Base-by-base conservation (phyloP, 2,329 filamentous ascomycete species). In the Huntiella abstrusa region DNA sequence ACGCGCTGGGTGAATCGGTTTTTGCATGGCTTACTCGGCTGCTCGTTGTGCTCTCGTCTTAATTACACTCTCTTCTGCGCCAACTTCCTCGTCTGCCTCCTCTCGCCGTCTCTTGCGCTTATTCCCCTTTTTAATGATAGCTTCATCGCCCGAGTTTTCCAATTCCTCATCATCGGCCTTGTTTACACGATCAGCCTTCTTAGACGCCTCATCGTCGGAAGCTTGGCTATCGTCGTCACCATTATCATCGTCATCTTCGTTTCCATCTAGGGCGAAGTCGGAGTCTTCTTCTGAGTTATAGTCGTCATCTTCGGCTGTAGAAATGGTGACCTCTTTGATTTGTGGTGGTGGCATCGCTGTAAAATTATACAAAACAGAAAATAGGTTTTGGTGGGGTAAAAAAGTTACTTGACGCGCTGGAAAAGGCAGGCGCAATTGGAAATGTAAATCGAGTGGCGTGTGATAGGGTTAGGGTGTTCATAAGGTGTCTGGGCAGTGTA, bases 221-320 rank as follows among this genome's bases (percentile, higher is more conserved):
- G 22, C 38, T 3, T 58, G 53, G 4, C 41, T 40, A 49, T 53
- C 52, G 13, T 53, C 50, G 13, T 50, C 48, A 43, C 56, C 56
- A 33, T 57, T 54, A 16, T 51, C 54, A 13, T 60, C 62, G 33
- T 69, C 69, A 5, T 68, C 69, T 48, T 70, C 75, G 4, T 71
- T 71, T 8, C 62, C 64, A 13, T 66, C 75, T n/a, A 72, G 73
- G 17, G 76, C 71, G 51, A 84, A 84, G 56, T 84, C 79, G 7
- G 79, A 81, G 57, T 85, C 80, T 53, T 83, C 75, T 3, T 78
- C 77, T 1, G 79, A 83, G 12, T 68, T 73, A 54, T 83, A 83
- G 49, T 73, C 41, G 3, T 43, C 44, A 15, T 44, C 41, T n/a
- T 37, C 41, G 22, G 8, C 22, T 7, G 22, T 10, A 10, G 22